These are phyloP conservation scores for Geranium incanum DNA, from an alignment of 441 rosid species.

Conservation along the genomic window DNA sequence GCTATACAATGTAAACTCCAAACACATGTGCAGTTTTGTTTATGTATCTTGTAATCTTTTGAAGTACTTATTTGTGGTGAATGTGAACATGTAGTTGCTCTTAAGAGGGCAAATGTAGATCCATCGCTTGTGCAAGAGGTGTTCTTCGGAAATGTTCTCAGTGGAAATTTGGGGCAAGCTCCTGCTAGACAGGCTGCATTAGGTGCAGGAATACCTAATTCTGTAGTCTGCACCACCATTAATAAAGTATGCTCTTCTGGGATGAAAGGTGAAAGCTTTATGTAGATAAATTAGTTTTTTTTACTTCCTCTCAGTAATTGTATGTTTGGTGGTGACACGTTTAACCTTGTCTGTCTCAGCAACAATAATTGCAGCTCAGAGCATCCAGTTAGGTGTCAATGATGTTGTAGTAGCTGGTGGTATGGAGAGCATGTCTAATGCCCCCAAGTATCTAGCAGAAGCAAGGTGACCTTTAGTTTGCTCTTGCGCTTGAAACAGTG, in stretches of 20 bases:
- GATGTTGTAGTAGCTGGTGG: constrained; percentile 88
- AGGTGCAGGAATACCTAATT: constrained; percentile 84
- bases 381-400: constrained; percentile 60
- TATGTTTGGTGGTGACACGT: constrained; percentile 9
- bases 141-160: constrained; percentile 85
- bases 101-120: constrained; percentile 66
- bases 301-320: neutral
- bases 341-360: constrained; percentile 32
- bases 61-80: constrained; percentile 12
- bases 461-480: constrained; percentile 11
- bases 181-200: constrained; percentile 97
- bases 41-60: constrained; percentile 1
- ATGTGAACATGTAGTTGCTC: constrained; percentile 45
- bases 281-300: constrained; percentile 9
- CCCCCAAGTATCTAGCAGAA: constrained; percentile 72
- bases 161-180: constrained; percentile 95
- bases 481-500: neutral
- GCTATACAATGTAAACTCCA: constrained; percentile 47
- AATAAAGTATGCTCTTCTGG: constrained; percentile 92
- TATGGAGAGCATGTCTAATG: constrained; percentile 96
- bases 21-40: neutral
- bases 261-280: constrained; percentile 55
- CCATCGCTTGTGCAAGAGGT: constrained; percentile 88
- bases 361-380: constrained; percentile 79
- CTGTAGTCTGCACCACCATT: constrained; percentile 77